Base-by-base conservation (phyloP, 345 rosid genomes). In the Erodium maritimum region DNA sequence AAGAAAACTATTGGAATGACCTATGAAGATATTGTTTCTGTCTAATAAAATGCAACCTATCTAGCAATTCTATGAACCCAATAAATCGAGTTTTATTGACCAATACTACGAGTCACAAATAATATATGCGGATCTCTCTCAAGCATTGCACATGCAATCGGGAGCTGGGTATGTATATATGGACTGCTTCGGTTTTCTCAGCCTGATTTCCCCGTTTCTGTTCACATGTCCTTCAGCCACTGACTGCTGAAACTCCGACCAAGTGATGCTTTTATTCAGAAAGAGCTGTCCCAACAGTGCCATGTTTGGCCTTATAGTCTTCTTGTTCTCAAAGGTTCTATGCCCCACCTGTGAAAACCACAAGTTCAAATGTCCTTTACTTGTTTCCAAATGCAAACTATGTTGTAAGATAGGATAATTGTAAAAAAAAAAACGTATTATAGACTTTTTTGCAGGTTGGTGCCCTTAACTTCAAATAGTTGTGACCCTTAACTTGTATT, bases 251-350 rank as follows among this genome's bases (percentile, higher is more conserved):
- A 93, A 93, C 19, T 85, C 94, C 0, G 77, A 62, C 99, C 99
- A 93, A 29, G 71, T 80, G n/a, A 87, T 77, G 77, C 50, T 89
- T 54, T 89, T 93, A 79, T 93, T 82, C 50, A 89, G 77, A 79
- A 93, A 87, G 21, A 93, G 83, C 52, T 73, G 86, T 22, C 97
- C 99, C 16, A 89, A 60, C 37, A 87, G 64, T 0, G 82, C 75
- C 99, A 93, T 89, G 73, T 87, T 85, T 6, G 97, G 99, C 75
- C 83, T 82, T 59, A 89, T 80, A n/a, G 99, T 89, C 91, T 93
- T 93, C 73, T 61, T 37, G 74, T 80, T 93, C 74, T 79, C 76
- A 2, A 72, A 89, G 5, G 90, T 89, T 34, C 99, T 81, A 70
- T 89, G 99, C 9, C 99, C 99, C 16, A 85, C 73, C 95, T 87